These are phyloP conservation scores for Kazachstania psychrophila DNA, from an alignment of 805 yeast genomes.

Conservation along the genomic window DNA sequence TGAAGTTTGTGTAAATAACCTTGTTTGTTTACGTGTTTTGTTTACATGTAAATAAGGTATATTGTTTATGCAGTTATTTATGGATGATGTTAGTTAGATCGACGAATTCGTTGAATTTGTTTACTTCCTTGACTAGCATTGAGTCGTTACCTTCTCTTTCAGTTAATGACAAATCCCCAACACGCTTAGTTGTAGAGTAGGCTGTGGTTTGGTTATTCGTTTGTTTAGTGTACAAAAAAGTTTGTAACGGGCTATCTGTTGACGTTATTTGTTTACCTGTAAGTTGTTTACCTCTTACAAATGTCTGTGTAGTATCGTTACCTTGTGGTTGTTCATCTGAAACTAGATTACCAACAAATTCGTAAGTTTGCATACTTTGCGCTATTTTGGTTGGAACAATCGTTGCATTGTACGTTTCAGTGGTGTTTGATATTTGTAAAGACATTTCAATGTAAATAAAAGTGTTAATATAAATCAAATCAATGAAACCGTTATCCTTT, in stretches of 20 bases:
- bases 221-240: background rate
- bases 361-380: background rate
- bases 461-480: too few relatives aligned
- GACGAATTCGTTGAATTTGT: constrained; percentile 2
- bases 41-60: background rate
- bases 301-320: background rate
- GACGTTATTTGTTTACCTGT: background rate
- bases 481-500: too few relatives aligned
- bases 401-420: constrained; percentile 1
- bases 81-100: background rate
- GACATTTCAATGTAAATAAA: too few relatives aligned
- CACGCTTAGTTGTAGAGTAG: background rate
- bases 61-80: too few relatives aligned
- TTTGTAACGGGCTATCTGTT: background rate
- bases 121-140: constrained; percentile 1
- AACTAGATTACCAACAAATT: constrained; percentile 1
- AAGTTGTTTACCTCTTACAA: constrained; percentile 2
- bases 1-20: background rate
- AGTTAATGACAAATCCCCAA: background rate
- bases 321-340: background rate
- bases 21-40: background rate
- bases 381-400: constrained; percentile 1
- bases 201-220: background rate
- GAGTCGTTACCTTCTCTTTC: constrained; percentile 5
- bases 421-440: too few relatives aligned